Conservation (phyloP, 305 asterid genomes). For the Fraxinus platypoda region DNA sequence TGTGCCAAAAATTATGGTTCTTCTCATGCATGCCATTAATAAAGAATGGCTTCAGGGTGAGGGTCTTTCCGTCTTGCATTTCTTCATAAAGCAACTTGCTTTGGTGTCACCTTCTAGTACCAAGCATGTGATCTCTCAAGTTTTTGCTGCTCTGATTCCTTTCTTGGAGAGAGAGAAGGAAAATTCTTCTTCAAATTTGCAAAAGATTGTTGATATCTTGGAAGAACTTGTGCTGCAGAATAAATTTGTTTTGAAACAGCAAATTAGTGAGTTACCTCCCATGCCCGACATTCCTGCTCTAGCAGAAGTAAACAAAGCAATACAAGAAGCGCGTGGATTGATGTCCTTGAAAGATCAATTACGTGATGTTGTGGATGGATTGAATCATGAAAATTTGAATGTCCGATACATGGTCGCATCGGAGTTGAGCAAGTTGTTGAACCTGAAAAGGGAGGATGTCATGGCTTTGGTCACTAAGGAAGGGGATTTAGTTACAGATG, state of each 20-base stretch:
- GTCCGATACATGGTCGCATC: conserved; percentile 98
- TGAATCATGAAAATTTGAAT: conserved; percentile 89
- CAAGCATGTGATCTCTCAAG: conserved; percentile 90
- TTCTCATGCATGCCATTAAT: conserved; percentile 91
- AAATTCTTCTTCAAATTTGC: conserved; percentile 47
- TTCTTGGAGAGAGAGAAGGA: conserved; percentile 78
- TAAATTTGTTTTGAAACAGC: conserved; percentile 61
- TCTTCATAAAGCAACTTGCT: conserved; percentile 76
- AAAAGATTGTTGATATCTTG: conserved; percentile 79
- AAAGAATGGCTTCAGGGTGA: conserved; percentile 82
- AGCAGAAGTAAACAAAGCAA: conserved; percentile 75
- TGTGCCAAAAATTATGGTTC: conserved; percentile 96
- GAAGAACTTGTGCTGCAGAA: conserved; percentile 89
- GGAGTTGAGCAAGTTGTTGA: conserved; percentile 80
- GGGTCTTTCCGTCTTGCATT: conserved; percentile 79
- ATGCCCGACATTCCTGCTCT: conserved; percentile 84
- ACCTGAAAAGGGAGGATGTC: conserved; percentile 66
- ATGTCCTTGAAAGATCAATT: conserved; percentile 83
- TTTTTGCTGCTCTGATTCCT: conserved; percentile 94
- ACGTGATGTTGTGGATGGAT: conserved; percentile 76
- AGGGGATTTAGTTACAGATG: conserved; percentile 73
- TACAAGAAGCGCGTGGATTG: conserved; percentile 78
- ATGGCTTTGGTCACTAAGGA: conserved; percentile 65
- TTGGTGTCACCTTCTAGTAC: conserved; percentile 82
- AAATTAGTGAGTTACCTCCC: conserved; percentile 86